Percentiles rank a stretch among this genome's conserved stretches.
These are phyloP conservation scores for Neurospora sp. DNA, from an alignment of 495 filamentous ascomycete species.

Conservation along the genomic window DNA sequence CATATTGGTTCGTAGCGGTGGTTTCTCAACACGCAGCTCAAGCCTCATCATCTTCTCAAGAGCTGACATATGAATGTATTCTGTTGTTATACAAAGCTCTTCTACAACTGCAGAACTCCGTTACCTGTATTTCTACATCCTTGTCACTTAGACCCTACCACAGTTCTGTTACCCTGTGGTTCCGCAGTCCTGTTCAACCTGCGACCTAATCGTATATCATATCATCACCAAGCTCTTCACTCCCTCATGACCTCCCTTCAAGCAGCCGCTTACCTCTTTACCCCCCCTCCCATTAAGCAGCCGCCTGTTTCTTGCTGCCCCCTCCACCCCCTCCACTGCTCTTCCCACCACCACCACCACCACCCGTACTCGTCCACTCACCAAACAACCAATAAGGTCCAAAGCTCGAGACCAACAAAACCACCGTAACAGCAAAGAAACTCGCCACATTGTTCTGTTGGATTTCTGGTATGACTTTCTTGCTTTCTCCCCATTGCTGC, in stretches of 20 bases:
- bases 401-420: slow-evolving; percentile 29
- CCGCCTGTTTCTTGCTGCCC: background rate
- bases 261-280: too few species aligned
- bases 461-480: background rate
- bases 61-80: background rate
- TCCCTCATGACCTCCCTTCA: too few species aligned
- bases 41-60: background rate
- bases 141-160: background rate
- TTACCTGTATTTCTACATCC: background rate
- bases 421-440: slow-evolving; percentile 32
- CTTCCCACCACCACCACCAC: slow-evolving; percentile 4
- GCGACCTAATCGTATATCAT: too few species aligned
- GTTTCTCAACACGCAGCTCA: background rate
- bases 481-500: slow-evolving; percentile 3
- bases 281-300: background rate
- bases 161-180: background rate
- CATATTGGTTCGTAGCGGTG: background rate
- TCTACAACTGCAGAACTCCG: background rate
- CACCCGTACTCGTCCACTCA: slow-evolving; percentile 7
- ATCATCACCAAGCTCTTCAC: too few species aligned
- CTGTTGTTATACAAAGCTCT: background rate
- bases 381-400: slow-evolving; percentile 23
- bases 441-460: slow-evolving; percentile 8
- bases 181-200: background rate
- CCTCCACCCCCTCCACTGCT: background rate